Percentiles rank a stretch among this genome's conserved stretches.
Conservation (phyloP, 495 filamentous ascomycete genomes). For the Penicillium steckii region DNA sequence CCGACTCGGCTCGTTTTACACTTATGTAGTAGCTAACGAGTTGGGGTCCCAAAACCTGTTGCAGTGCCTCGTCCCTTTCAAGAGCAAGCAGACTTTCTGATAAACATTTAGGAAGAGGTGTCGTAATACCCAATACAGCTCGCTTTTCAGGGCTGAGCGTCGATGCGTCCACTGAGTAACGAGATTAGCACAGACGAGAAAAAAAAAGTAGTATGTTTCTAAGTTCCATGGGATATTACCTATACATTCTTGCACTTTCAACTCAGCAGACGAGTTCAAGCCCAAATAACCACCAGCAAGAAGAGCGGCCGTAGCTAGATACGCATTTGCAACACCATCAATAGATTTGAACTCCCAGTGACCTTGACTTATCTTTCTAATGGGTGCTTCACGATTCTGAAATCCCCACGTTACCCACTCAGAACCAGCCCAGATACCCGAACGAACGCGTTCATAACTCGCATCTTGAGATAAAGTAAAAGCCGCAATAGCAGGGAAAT, state of each 20-base stretch:
- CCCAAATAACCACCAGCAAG: constrained; percentile 66
- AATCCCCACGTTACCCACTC: constrained; percentile 47
- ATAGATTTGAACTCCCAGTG: constrained; percentile 44
- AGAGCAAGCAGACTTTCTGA: constrained; percentile 28
- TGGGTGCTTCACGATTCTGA: constrained; percentile 44
- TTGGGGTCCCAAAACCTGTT: constrained; percentile 45
- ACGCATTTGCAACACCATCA: constrained; percentile 44
- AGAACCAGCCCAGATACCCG: constrained; percentile 55
- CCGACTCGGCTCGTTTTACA: constrained; percentile 57
- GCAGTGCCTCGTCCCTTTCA: constrained; percentile 19
- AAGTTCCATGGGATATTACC: constrained; percentile 18
- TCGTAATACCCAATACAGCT: constrained; percentile 35
- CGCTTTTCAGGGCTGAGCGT: constrained; percentile 23
- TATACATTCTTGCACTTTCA: constrained; percentile 57
- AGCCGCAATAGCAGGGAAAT: constrained; percentile 34
- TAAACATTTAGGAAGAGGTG: constrained; percentile 36
- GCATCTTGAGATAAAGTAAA: constrained; percentile 37
- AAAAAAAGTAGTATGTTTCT: background rate
- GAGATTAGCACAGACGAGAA: background rate
- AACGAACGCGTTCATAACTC: constrained; percentile 42
- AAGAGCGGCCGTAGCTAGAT: constrained; percentile 56
- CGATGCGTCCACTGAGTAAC: constrained; percentile 30
- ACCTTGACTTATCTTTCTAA: constrained; percentile 37
- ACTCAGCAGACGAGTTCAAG: constrained; percentile 37
- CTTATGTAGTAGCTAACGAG: constrained; percentile 58